phyloP scores from a whole-genome alignment of 2,329 filamentous ascomycete genomes.

The Diaporthe capsici region DNA sequence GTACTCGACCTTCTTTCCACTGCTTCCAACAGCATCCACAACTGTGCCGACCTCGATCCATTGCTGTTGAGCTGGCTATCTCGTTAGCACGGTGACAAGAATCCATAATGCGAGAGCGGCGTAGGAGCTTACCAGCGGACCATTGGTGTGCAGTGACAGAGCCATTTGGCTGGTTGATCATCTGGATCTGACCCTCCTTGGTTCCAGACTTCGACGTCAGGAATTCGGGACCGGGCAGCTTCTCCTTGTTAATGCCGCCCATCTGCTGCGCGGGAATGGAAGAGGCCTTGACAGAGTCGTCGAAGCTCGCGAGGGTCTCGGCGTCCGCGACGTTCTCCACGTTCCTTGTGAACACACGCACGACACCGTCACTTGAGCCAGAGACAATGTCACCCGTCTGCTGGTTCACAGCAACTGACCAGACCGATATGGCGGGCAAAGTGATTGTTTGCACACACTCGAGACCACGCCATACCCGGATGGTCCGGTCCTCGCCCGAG shows the following conservation, averaged over 20 bases:
- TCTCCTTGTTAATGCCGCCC: constrained; percentile 89
- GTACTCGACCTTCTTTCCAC: constrained; percentile 81
- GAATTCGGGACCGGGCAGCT: constrained; percentile 90
- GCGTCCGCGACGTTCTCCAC: constrained; percentile 78
- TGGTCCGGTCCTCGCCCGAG: constrained; percentile 93
- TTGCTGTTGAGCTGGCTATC: constrained; percentile 67
- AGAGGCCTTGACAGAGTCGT: constrained; percentile 84
- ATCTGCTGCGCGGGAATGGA: constrained; percentile 90
- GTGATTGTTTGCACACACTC: constrained; percentile 96
- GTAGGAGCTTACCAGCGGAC: constrained; percentile 68
- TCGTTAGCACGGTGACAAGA: constrained; percentile 43
- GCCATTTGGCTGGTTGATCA: constrained; percentile 87
- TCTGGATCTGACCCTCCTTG: constrained; percentile 96
- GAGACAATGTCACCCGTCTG: constrained; percentile 94
- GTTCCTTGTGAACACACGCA: constrained; percentile 86
- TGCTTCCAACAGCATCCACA: constrained; percentile 88
- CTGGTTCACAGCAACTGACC: constrained; percentile 86
- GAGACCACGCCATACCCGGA: constrained; percentile 86
- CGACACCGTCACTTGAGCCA: constrained; percentile 89
- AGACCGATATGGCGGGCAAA: constrained; percentile 96
- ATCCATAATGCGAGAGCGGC: neutral
- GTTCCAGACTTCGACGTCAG: constrained; percentile 85
- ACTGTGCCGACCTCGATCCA: constrained; percentile 96
- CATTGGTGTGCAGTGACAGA: constrained; percentile 90
- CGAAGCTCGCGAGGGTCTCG: constrained; percentile 79